Base-by-base conservation (phyloP, 441 rosid species). In the Francoa sonchifolia region DNA sequence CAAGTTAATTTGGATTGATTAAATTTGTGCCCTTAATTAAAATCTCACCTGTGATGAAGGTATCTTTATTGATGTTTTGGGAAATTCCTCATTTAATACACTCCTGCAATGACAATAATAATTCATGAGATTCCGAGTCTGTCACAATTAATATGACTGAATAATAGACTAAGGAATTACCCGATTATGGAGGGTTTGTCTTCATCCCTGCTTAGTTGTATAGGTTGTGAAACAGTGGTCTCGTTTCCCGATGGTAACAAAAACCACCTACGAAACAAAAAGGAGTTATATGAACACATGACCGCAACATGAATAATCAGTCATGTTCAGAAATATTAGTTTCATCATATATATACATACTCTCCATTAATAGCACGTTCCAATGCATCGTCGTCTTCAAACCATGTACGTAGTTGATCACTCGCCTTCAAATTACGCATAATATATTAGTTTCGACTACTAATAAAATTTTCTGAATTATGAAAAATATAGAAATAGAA, bases 331-430 rank as follows among this genome's bases (percentile, higher is more conserved):
- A 22, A 22, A 23, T 15, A 14, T 20, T 23, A 35, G 47, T 34
- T 21, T 23, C 36, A 41, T 51, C n/a, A n/a, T n/a, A n/a, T n/a
- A n/a, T 22, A 14, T 26, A 68, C 81, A 10, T 62, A 81, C 94
- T 85, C 92, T 55, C 88, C 98, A 12, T 38, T 68, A n/a, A 89
- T 59, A 33, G 92, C 74, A 35, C 82, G 82, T 61, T 82, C 98
- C 35, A 82, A 73, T 9, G 92, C 96, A 15, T 85, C 94, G 33
- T 77, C 52, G 27, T 85, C 92, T 23, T 63, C 69, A 51, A 85
- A 85, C 96, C 98, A 89, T 31, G 38, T 67, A 16, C 46, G 61
- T 49, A 89, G 59, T 49, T 78, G 70, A 57, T 74, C 89, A 47
- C 48, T 78, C 3, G 96, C 98, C 94, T 85, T 48, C 39, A 55